A percentile compares a stretch with the other conserved stretches of the same genome.
phyloP scores from a whole-genome alignment of 164 flowering plant species.

The Magnolia sinica region DNA sequence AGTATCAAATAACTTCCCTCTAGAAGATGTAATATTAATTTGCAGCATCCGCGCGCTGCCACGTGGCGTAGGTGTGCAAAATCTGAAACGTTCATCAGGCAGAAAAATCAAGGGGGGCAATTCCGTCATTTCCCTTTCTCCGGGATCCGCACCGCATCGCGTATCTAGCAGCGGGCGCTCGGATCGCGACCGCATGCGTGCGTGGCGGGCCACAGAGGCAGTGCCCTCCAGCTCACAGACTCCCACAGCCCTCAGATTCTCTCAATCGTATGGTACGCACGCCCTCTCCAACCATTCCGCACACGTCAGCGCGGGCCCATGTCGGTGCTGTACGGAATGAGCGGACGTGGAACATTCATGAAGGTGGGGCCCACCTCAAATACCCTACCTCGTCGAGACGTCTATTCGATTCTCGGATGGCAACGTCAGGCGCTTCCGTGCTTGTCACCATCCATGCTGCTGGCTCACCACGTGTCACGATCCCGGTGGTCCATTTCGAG shows the following conservation, averaged over 20 bases:
- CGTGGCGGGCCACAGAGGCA: not conserved
- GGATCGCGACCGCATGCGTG: not conserved
- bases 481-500: slow-evolving; percentile 1
- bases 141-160: not conserved
- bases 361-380: not conserved
- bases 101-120: not conserved
- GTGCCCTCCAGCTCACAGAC: not conserved
- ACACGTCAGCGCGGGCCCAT: not conserved
- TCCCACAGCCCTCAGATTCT: not conserved
- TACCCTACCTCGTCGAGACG: not conserved
- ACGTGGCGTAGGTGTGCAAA: not conserved
- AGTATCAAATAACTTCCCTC: too few species aligned
- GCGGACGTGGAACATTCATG: not conserved
- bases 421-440: not conserved
- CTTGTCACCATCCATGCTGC: not conserved
- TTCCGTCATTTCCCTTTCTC: not conserved
- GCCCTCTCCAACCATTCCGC: not conserved
- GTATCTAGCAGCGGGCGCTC: not conserved
- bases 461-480: not conserved
- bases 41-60: not conserved
- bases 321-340: not conserved
- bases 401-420: not conserved
- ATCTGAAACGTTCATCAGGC: not conserved
- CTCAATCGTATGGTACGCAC: not conserved
- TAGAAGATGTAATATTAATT: too few species aligned